Evolutionary conservation across 73 alveolate genomes (phyloP), one percentile per base, ranked within the genome.

Genomic region (Tetrahymena malaccensis): DNA sequence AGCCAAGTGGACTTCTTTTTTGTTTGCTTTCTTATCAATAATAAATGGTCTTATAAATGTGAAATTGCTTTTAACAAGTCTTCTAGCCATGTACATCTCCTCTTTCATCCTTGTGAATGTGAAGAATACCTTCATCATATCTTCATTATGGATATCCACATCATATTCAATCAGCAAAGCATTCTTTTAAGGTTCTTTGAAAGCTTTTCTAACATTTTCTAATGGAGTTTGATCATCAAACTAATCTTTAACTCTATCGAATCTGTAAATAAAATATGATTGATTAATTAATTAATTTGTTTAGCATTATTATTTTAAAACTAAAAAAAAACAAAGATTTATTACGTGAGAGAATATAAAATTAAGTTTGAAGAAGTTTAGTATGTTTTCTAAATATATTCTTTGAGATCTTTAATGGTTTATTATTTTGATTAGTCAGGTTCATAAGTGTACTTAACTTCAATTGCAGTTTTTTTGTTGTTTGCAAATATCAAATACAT

Each of bases 401-500:
- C 89, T 33, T 70, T 43, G 25, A 95, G 85, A 19, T 84, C 85
- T 89, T 95, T 55, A 22, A 89, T 85, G 0, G 94, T 40, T 85
- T 85, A 93, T 25, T 43, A 43, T 10, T 89, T 94, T 44, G 95
- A 38, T 44, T 37, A 31, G 12, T 94, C 94, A 33, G 97, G 84
- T 85, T 43, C 85, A 19, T 85, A 89, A 11, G 94, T 21, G 43
- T 35, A 34, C 55, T 43, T 55, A 44, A 95, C 84, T 95, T 93
- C 94, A 35, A 85, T 35, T 35, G 96, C 95, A 10, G 84, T 83
- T n/a, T 35, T 37, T 1, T 40, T 89, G 35, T 94, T 84, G 85
- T 96, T 94, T 94, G 94, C 56, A 13, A 94, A 85, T 31, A 94
- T 93, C 31, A 94, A 85, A 85, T 96, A 96, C 94, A 96, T 85